Evolutionary conservation across 345 rosid species (phyloP), one percentile per base, ranked within the genome.

Genomic region (Citrus hindsii): DNA sequence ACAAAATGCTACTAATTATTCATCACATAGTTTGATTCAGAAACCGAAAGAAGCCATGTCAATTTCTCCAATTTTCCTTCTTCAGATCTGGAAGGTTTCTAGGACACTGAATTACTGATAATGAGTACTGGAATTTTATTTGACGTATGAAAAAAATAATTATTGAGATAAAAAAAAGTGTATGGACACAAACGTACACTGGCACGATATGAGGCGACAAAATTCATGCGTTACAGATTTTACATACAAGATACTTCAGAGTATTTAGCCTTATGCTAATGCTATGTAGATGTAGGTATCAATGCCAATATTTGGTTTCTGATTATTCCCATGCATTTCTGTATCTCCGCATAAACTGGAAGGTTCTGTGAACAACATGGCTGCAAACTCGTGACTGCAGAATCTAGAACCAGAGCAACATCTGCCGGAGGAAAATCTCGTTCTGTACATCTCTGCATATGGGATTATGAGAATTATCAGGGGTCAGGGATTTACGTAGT

Each of bases 291-390:
- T 42, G 92, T 84, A 18, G 92, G 92, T 67, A 89, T 83, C 38
- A 89, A 85, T 12, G 92, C 92, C 76, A 89, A 78, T 58, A 89
- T 89, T 84, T 94, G 98, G 67, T 88, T 94, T 76, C 90, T 86
- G 27, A 94, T 85, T 53, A 90, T 90, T 38, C 97, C 95, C 93
- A 92, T 94, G 87, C 92, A 92, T 80, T 90, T 92, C 88, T 94
- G 98, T 75, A 94, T 90, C 83, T 94, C 98, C 14, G 91, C 85
- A 80, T 94, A 92, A 38, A 94, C 78, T 4, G 93, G 92, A 74
- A 94, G 93, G 82, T 94, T 94, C 73, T 87, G 89, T 6, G 94
- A 84, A 82, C 95, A 89, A 83, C 86, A 81, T 8, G 98, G 98
- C 88, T 90, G 91, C 85, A 92, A 85, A 85, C 92, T 87, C 1